Evolutionary conservation across 495 filamentous ascomycete species (phyloP).

Genomic region (Amphirosellinia nigrospora): DNA sequence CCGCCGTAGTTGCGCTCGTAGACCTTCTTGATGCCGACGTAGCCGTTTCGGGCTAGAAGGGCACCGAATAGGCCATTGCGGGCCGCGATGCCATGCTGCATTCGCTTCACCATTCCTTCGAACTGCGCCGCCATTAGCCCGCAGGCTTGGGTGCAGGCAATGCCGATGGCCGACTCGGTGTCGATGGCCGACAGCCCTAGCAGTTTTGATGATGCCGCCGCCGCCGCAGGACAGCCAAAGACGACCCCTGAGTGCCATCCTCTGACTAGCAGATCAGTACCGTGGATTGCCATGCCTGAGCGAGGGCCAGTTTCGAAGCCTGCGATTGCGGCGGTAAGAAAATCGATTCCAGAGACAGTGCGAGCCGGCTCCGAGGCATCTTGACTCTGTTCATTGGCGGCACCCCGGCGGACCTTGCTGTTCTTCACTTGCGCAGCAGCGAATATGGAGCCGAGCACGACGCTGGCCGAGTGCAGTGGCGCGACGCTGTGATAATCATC

Average conservation of each 20-base stretch:
- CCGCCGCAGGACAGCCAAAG: conserved; percentile 50
- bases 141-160: conserved; percentile 50
- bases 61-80: conserved; percentile 52
- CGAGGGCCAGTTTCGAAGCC: conserved; percentile 52
- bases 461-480: conserved; percentile 45
- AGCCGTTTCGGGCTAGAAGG: conserved; percentile 45
- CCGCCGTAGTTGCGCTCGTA: conserved; percentile 53
- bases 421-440: conserved; percentile 40
- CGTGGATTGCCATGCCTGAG: conserved; percentile 48
- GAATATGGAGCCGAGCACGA: conserved; percentile 49
- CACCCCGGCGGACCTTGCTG: conserved; percentile 12
- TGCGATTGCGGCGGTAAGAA: conserved; percentile 46
- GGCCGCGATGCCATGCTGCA: conserved; percentile 56
- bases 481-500: conserved; percentile 52
- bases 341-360: conserved; percentile 22
- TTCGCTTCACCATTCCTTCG: conserved; percentile 50
- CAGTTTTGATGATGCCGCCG: conserved; percentile 49
- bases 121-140: conserved; percentile 54
- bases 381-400: conserved; percentile 23
- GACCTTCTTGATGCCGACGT: conserved; percentile 54
- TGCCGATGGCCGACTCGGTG: conserved; percentile 49
- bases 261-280: conserved; percentile 44
- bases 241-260: conserved; percentile 56
- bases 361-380: neutral
- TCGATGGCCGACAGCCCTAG: conserved; percentile 36